Conservation (phyloP, 2,329 filamentous ascomycete species). For the Pseudocercospora fijiensis region DNA sequence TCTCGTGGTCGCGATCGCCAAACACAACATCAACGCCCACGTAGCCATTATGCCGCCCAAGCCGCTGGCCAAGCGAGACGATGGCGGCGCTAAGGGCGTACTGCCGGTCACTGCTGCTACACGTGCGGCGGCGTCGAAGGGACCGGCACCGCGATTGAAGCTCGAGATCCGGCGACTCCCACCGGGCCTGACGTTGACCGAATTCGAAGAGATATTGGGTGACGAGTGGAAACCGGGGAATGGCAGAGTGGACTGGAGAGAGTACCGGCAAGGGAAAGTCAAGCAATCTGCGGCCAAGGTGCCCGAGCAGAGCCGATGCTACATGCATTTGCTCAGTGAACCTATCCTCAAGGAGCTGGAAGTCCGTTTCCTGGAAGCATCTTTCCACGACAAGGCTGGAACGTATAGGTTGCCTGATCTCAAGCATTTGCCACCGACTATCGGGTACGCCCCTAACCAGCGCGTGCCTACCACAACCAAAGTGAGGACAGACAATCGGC, state of each 20-base stretch:
- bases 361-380: conserved; percentile 65
- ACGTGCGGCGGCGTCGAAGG: conserved; percentile 38
- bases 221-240: conserved; percentile 77
- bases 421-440: conserved; percentile 67
- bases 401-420: conserved; percentile 70
- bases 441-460: conserved; percentile 82
- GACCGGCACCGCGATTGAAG: conserved; percentile 68
- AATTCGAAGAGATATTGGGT: conserved; percentile 72
- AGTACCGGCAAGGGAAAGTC: conserved; percentile 71
- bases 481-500: conserved; percentile 74
- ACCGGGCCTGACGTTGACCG: conserved; percentile 75
- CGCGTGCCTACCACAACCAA: conserved; percentile 71
- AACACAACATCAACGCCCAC: neutral
- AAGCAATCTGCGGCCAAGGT: conserved; percentile 80
- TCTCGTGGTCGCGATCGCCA: neutral
- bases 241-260: conserved; percentile 82
- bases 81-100: conserved; percentile 31
- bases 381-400: conserved; percentile 80
- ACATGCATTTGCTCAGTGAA: conserved; percentile 75
- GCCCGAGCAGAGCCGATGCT: conserved; percentile 75
- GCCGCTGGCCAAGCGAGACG: conserved; percentile 33
- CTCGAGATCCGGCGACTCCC: conserved; percentile 80
- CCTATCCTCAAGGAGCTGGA: conserved; percentile 66
- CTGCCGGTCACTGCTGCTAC: conserved; percentile 37
- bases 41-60: conserved; percentile 34